Evolutionary conservation across 192 early-diverging fungal genomes (phyloP).

Genomic region (Entomortierella beljakovae): DNA sequence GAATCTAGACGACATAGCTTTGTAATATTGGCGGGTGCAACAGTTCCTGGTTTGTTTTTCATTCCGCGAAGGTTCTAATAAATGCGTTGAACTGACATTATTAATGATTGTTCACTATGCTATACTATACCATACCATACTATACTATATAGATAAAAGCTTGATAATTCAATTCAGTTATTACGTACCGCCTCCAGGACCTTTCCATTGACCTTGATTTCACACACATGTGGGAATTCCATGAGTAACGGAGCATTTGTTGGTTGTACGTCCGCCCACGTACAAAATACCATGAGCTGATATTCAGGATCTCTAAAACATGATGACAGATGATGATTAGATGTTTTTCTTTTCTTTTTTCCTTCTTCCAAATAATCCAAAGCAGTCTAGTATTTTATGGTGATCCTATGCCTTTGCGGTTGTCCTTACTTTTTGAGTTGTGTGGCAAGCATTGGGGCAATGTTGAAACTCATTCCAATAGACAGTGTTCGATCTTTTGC

Average conservation of each 20-base stretch:
- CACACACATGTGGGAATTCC: slow-evolving; percentile 62
- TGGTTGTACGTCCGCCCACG: slow-evolving; percentile 28
- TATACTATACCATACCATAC: not conserved
- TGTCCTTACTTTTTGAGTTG: slow-evolving; percentile 41
- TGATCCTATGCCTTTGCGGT: not conserved
- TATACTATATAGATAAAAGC: too few species aligned
- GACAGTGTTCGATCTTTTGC: slow-evolving; percentile 50
- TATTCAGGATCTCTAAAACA: slow-evolving; percentile 26
- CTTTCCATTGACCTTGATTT: slow-evolving; percentile 59
- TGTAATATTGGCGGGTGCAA: slow-evolving; percentile 68
- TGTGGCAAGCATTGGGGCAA: slow-evolving; percentile 29
- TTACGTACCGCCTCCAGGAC: slow-evolving; percentile 54
- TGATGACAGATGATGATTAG: not conserved
- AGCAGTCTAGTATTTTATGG: not conserved
- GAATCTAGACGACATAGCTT: slow-evolving; percentile 30
- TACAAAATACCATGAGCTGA: slow-evolving; percentile 59
- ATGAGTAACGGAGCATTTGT: slow-evolving; percentile 28
- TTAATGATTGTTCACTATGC: not conserved
- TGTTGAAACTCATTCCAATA: slow-evolving; percentile 4
- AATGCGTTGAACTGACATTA: not conserved
- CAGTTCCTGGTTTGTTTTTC: slow-evolving; percentile 69
- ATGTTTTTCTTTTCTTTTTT: too few species aligned
- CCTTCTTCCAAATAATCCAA: too few species aligned
- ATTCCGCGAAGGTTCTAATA: slow-evolving; percentile 62
- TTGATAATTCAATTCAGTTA: slow-evolving; percentile 1